Conservation (phyloP, 371 early-diverging fungal genomes). For the Actinomortierella ambigua region DNA sequence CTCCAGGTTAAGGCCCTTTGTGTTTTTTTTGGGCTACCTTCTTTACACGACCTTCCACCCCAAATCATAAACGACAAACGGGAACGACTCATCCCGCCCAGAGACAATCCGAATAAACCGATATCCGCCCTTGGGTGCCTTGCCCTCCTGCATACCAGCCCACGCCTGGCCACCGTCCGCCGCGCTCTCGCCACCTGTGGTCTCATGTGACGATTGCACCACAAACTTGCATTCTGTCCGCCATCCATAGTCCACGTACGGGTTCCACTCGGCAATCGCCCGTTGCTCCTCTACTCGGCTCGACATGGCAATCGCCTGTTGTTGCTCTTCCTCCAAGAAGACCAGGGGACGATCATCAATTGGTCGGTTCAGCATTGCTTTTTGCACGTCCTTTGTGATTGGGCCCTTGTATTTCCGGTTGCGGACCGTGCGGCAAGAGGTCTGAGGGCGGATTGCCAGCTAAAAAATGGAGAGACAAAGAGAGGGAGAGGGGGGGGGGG, state of each 20-base stretch:
- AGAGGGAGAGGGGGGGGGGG: no score
- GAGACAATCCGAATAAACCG: slow-evolving; percentile 42
- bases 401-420: slow-evolving; percentile 28
- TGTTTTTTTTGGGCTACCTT: background rate
- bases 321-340: no score
- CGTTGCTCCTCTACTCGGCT: no score
- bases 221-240: slow-evolving; percentile 44
- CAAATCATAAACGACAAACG: slow-evolving; percentile 41
- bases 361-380: slow-evolving; percentile 28
- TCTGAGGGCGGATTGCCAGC: no score
- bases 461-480: no score
- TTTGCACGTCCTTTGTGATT: slow-evolving; percentile 12
- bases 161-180: background rate
- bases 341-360: no score
- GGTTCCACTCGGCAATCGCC: no score
- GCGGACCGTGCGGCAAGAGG: no score
- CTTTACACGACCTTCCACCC: slow-evolving; percentile 41
- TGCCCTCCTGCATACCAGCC: no score
- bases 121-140: slow-evolving; percentile 12
- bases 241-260: slow-evolving; percentile 42
- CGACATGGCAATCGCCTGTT: no score
- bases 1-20: no score
- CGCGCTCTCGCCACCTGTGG: slow-evolving; percentile 6
- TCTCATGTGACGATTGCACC: slow-evolving; percentile 5
- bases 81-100: slow-evolving; percentile 36